Evolutionary conservation across 805 yeast genomes (phyloP).

Genomic region (Metschnikowia chrysomelidarum): DNA sequence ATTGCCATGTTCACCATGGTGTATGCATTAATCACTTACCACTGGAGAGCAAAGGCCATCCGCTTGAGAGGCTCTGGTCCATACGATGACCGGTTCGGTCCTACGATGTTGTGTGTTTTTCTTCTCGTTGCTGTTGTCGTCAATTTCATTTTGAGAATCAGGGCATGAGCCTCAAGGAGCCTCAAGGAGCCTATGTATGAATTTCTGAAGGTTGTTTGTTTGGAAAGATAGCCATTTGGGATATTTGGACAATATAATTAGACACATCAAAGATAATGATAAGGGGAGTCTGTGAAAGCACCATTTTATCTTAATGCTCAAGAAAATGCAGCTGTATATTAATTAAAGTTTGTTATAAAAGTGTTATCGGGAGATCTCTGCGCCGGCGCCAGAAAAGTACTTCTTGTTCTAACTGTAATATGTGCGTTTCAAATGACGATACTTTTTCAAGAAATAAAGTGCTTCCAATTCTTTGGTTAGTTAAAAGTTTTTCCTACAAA

Average conservation of each 20-base stretch:
- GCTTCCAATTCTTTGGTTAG: slow-evolving; percentile 30
- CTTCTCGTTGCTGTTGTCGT: slow-evolving; percentile 89
- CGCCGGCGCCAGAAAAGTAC: not conserved
- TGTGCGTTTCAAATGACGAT: slow-evolving; percentile 35
- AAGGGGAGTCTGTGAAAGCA: not conserved
- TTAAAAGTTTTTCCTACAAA: slow-evolving; percentile 11
- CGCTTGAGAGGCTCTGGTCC: slow-evolving; percentile 98
- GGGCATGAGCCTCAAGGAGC: slow-evolving; percentile 33
- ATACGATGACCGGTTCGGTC: slow-evolving; percentile 98
- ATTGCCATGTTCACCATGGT: slow-evolving; percentile 98
- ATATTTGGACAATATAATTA: not conserved
- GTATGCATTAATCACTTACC: slow-evolving; percentile 92
- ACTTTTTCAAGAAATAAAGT: slow-evolving; percentile 30
- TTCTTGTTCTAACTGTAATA: slow-evolving; percentile 18
- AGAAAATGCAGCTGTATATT: slow-evolving; percentile 4
- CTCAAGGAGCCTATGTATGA: not conserved
- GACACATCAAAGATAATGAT: not conserved
- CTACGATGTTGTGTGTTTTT: slow-evolving; percentile 95
- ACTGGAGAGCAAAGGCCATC: slow-evolving; percentile 99
- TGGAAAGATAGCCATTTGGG: not conserved
- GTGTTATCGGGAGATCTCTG: not conserved
- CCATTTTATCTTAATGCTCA: not conserved
- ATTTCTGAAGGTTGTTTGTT: not conserved
- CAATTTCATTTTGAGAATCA: slow-evolving; percentile 82
- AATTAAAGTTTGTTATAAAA: not conserved